Conservation (phyloP, 31 red algal species). For the Asparagopsis taxiformis region DNA sequence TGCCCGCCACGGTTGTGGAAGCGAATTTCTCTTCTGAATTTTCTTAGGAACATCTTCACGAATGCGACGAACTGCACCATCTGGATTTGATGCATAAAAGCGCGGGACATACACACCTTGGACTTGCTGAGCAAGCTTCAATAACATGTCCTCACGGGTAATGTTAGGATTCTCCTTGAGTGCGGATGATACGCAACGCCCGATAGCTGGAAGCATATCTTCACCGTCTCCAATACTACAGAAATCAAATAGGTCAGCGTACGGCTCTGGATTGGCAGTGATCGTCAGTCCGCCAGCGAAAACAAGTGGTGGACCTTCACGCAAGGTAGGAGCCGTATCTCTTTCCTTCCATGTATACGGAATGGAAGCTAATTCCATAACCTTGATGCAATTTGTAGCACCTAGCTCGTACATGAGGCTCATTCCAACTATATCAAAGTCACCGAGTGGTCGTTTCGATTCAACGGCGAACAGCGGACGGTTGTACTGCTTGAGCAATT, state of each 20-base stretch:
- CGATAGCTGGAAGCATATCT: slow-evolving; percentile 77
- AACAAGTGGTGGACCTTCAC: slow-evolving; percentile 53
- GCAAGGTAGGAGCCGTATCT: slow-evolving; percentile 30
- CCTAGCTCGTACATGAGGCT: slow-evolving; percentile 81
- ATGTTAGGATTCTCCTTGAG: slow-evolving; percentile 19
- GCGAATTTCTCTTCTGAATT: slow-evolving; percentile 39
- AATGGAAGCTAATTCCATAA: slow-evolving; percentile 63
- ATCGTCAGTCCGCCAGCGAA: slow-evolving; percentile 72
- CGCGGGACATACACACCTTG: slow-evolving; percentile 79
- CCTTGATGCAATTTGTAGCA: slow-evolving; percentile 68
- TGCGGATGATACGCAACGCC: slow-evolving; percentile 17
- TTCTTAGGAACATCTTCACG: slow-evolving; percentile 56
- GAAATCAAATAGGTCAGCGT: slow-evolving; percentile 77
- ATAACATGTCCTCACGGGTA: slow-evolving; percentile 48
- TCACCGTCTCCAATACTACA: slow-evolving; percentile 80
- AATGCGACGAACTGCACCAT: slow-evolving; percentile 55
- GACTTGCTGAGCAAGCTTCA: slow-evolving; percentile 47
- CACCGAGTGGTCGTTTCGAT: slow-evolving; percentile 51
- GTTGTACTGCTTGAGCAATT: slow-evolving; percentile 19
- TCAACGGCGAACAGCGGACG: slow-evolving; percentile 72
- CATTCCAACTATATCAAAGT: slow-evolving; percentile 70
- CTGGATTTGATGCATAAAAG: slow-evolving; percentile 42
- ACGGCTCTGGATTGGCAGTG: slow-evolving; percentile 85
- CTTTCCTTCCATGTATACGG: slow-evolving; percentile 60
- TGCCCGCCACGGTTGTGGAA: slow-evolving; percentile 76